Conservation (phyloP, 495 filamentous ascomycete species). For the Polyplosphaeria fusca region DNA sequence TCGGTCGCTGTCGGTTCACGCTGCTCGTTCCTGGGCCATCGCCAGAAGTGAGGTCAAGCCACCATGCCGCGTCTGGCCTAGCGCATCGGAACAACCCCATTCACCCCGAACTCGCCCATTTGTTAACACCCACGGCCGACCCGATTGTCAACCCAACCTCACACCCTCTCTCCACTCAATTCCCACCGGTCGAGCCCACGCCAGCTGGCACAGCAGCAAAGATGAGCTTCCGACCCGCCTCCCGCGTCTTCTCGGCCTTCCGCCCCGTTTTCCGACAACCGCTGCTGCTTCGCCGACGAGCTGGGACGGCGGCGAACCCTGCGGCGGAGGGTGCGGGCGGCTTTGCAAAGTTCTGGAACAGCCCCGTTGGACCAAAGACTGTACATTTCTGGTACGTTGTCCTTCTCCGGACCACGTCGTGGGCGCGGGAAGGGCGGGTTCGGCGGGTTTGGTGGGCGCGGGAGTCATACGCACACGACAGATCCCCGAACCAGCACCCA, state of each 20-base stretch:
- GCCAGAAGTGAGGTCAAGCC: not conserved
- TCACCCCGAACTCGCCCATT: not conserved
- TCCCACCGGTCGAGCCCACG: not conserved
- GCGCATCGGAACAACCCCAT: not conserved
- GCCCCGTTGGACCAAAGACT: constrained; percentile 85
- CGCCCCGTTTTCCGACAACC: constrained; percentile 50
- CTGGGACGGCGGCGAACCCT: constrained; percentile 59
- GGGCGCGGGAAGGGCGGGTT: too few relatives aligned
- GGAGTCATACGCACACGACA: constrained; percentile 3
- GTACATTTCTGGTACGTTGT: constrained; percentile 88
- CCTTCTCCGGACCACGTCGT: not conserved
- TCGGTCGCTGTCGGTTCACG: not conserved
- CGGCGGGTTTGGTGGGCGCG: too few relatives aligned
- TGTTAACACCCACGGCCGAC: not conserved
- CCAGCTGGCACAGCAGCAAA: too few relatives aligned
- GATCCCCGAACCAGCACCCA: too few relatives aligned
- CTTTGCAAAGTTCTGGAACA: constrained; percentile 77
- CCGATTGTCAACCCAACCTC: constrained; percentile 1
- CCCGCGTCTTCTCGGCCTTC: constrained; percentile 36
- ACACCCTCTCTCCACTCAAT: constrained; percentile 8
- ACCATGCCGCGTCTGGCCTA: constrained; percentile 3
- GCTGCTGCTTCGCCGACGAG: constrained; percentile 44
- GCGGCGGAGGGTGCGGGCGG: constrained; percentile 55
- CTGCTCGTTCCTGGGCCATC: not conserved
- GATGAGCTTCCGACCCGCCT: constrained; percentile 47